These are phyloP conservation scores for Chalciporus chontae DNA, from an alignment of 768 basidiomycete species.

Conservation along the genomic window DNA sequence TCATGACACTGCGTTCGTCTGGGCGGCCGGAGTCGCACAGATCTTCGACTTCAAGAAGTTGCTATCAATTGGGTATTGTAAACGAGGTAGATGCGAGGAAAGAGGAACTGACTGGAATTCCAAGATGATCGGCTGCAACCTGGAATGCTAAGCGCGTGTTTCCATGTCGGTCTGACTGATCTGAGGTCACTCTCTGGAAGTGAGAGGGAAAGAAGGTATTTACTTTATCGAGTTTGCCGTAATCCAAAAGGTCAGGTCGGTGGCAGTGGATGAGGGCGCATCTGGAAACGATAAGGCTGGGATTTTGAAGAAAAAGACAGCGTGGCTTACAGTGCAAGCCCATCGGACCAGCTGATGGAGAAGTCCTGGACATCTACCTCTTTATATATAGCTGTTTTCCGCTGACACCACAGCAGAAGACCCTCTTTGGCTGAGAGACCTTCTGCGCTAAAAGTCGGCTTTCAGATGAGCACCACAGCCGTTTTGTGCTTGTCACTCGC, in stretches of 20 bases:
- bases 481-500: slow-evolving; percentile 41
- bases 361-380: slow-evolving; percentile 96
- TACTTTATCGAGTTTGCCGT: slow-evolving; percentile 81
- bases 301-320: not conserved
- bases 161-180: slow-evolving; percentile 67
- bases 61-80: slow-evolving; percentile 42
- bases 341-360: slow-evolving; percentile 89
- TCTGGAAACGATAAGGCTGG: slow-evolving; percentile 40
- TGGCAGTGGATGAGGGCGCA: slow-evolving; percentile 98
- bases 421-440: slow-evolving; percentile 99
- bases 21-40: slow-evolving; percentile 83
- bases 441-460: slow-evolving; percentile 67
- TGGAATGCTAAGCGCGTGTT: slow-evolving; percentile 88
- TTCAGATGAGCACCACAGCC: slow-evolving; percentile 7
- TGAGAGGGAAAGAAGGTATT: not conserved
- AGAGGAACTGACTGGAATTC: slow-evolving; percentile 71
- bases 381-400: slow-evolving; percentile 87
- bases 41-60: slow-evolving; percentile 95
- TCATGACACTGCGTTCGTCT: slow-evolving; percentile 97
- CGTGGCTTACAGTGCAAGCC: slow-evolving; percentile 78
- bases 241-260: slow-evolving; percentile 93
- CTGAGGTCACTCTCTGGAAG: slow-evolving; percentile 9
- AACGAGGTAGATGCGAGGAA: not conserved
- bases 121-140: slow-evolving; percentile 82
- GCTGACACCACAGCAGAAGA: slow-evolving; percentile 94